Evolutionary conservation across 2,329 filamentous ascomycete genomes (phyloP).

Genomic region (Aspergillus sp.): DNA sequence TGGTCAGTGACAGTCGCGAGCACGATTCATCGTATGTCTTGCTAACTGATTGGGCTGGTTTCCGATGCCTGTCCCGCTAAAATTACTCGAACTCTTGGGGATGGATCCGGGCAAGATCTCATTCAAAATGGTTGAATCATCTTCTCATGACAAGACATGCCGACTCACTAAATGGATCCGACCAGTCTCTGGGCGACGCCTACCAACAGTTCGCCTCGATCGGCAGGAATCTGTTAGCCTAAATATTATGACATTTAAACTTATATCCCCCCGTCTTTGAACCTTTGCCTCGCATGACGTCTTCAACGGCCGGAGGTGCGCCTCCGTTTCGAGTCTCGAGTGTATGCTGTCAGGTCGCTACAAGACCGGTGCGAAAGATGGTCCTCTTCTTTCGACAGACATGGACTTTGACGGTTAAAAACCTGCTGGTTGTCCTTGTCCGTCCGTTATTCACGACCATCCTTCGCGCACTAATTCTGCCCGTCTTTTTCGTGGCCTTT

Average conservation of each 20-base stretch:
- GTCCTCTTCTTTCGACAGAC: slow-evolving; percentile 55
- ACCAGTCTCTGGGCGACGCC: neutral
- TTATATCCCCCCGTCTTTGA: neutral
- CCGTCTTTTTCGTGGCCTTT: slow-evolving; percentile 58
- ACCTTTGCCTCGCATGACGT: neutral
- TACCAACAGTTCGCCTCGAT: neutral
- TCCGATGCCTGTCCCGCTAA: neutral
- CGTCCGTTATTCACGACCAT: slow-evolving; percentile 60
- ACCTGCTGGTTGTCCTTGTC: slow-evolving; percentile 58
- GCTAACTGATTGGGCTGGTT: slow-evolving; percentile 1
- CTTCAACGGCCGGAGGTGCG: neutral
- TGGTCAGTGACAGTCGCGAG: neutral
- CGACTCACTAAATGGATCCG: neutral
- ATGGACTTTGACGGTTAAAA: slow-evolving; percentile 63
- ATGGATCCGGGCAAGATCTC: neutral
- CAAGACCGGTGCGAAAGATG: slow-evolving; percentile 13
- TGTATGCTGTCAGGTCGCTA: neutral
- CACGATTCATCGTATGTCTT: slow-evolving; percentile 2
- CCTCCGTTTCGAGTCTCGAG: neutral
- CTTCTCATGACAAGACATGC: neutral
- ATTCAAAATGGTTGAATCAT: neutral
- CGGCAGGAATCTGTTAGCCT: slow-evolving; percentile 1
- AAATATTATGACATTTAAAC: slow-evolving; percentile 7
- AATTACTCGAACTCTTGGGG: neutral
- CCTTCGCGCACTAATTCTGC: slow-evolving; percentile 60